Evolutionary conservation across 768 basidiomycete genomes (phyloP).

Genomic region (Mycena alexandri): DNA sequence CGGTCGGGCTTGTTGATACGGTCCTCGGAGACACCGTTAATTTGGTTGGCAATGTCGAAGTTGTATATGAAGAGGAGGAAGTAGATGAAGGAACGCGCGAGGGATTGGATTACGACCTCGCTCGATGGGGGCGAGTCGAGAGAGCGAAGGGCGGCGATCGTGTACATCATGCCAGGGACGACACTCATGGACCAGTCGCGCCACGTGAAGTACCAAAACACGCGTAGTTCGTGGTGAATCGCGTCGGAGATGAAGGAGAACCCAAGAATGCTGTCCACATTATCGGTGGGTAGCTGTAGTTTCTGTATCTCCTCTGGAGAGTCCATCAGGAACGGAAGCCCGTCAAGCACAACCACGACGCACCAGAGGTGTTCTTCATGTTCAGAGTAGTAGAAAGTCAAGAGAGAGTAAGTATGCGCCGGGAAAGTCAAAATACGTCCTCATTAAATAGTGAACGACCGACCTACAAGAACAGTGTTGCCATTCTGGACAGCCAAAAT

Average conservation of each 20-base stretch:
- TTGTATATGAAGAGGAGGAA: slow-evolving; percentile 35
- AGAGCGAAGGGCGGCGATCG: slow-evolving; percentile 31
- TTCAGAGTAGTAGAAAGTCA: neutral
- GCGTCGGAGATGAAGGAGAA: slow-evolving; percentile 24
- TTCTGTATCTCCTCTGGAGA: neutral
- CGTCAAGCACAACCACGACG: neutral
- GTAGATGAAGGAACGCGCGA: slow-evolving; percentile 30
- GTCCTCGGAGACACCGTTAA: slow-evolving; percentile 34
- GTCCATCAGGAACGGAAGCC: neutral
- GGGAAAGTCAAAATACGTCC: too few species aligned
- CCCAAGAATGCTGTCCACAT: slow-evolving; percentile 12
- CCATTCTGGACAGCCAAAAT: too few species aligned
- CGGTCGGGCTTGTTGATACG: slow-evolving; percentile 37
- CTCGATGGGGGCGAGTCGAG: slow-evolving; percentile 11
- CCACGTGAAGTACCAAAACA: slow-evolving; percentile 36
- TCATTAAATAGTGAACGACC: slow-evolving; percentile 3
- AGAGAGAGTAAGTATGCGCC: neutral
- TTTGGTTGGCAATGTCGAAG: slow-evolving; percentile 38
- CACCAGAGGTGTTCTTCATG: neutral
- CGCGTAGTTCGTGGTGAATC: slow-evolving; percentile 25
- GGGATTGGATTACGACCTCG: neutral
- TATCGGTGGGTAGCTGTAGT: neutral
- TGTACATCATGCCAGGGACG: slow-evolving; percentile 32
- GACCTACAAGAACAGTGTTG: neutral
- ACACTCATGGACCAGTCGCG: slow-evolving; percentile 34